Conservation (phyloP, 768 basidiomycete genomes). For the Mrakia hoshinonis region DNA sequence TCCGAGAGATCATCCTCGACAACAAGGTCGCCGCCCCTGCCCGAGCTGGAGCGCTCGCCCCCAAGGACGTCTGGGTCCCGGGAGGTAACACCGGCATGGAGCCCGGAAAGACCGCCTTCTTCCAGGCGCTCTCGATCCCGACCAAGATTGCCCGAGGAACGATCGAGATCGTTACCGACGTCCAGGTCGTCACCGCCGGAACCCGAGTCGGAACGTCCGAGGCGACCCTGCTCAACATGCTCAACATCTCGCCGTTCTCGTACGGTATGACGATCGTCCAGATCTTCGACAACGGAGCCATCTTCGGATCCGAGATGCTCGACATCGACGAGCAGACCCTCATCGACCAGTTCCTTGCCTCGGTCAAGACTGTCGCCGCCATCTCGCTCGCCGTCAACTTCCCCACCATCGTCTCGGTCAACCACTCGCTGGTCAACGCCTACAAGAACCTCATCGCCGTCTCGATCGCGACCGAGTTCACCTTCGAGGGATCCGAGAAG, state of each 20-base stretch:
- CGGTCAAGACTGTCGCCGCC: slow-evolving; percentile 89
- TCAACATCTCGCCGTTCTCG: slow-evolving; percentile 80
- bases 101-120: slow-evolving; percentile 99
- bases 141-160: slow-evolving; percentile 99
- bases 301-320: slow-evolving; percentile 80
- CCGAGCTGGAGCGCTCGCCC: slow-evolving; percentile 92
- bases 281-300: slow-evolving; percentile 88
- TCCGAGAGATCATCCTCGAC: slow-evolving; percentile 83
- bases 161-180: slow-evolving; percentile 96
- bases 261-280: slow-evolving; percentile 98
- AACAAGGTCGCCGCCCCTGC: slow-evolving; percentile 99
- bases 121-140: slow-evolving; percentile 98
- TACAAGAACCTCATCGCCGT: slow-evolving; percentile 97
- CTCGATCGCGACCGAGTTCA: slow-evolving; percentile 82
- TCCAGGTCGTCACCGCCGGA: slow-evolving; percentile 86
- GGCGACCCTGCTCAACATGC: slow-evolving; percentile 97
- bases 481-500: slow-evolving; percentile 88
- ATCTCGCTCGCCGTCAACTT: slow-evolving; percentile 93
- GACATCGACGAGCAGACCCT: slow-evolving; percentile 89
- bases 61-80: slow-evolving; percentile 83
- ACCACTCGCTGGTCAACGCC: slow-evolving; percentile 92
- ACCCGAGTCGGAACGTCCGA: slow-evolving; percentile 94
- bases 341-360: slow-evolving; percentile 79
- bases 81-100: slow-evolving; percentile 99
- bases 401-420: slow-evolving; percentile 88